Base-by-base conservation (phyloP, 2,329 filamentous ascomycete species). In the Ustulina deusta region DNA sequence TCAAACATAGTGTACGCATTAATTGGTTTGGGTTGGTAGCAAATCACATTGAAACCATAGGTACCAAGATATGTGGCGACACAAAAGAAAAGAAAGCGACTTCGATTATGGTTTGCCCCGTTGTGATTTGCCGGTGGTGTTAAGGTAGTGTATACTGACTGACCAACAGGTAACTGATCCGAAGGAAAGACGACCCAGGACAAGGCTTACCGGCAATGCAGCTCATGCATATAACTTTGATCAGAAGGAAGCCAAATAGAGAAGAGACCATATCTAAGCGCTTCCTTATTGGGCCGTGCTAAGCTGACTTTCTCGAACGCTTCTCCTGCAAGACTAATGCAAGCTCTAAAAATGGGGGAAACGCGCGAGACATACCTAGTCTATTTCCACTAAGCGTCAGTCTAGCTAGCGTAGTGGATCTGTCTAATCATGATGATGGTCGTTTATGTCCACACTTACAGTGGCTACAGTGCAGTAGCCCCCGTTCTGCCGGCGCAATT, bases 241-340 rank as follows among this genome's bases (percentile, higher is more conserved):
- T 46, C 29, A 58, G 32, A 51, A 32, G 38, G 55, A 59, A 40
- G 57, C 58, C 63, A 32, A 66, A 69, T 69, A 40, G 52, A 66
- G 66, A 59, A 49, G 62, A 61, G 11, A n/a, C 4, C 51, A 65
- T 46, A 27, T 59, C 51, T 44, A 49, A 32, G 44, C 51, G 52
- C 42, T 32, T 54, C 65, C 58, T 15, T 27, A 65, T 63, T 57
- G 38, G 63, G 65, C 29, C 58, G 29, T 56, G 62, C 44, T 64
- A 48, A 61, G 66, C 51, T 58, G 63, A 44, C 66, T 70, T 70
- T 70, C 69, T 69, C 66, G 69, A 70, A 70, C 66, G 27, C 63
- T 70, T 70, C 69, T 70, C 60, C 66, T 70, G 69, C 69, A 54
- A 56, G 66, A 58, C 69, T 70, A 70, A 70, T 70, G 69, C 69